Evolutionary conservation across 2,329 filamentous ascomycete species (phyloP).

Genomic region (Ilyonectria destructans): DNA sequence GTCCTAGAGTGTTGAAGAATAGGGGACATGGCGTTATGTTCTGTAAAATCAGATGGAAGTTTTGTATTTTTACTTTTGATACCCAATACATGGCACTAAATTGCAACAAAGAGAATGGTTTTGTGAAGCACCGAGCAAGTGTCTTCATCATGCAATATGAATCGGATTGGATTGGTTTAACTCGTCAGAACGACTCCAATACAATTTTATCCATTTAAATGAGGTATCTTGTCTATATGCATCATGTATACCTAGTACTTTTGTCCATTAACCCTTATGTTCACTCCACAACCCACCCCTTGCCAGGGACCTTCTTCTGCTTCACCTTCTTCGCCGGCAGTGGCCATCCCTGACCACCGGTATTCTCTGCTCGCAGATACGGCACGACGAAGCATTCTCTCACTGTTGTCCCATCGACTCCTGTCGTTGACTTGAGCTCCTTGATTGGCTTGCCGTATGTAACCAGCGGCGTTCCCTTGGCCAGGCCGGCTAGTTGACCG

Average conservation of each 20-base stretch:
- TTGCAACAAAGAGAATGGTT: background rate
- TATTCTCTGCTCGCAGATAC: conserved; percentile 79
- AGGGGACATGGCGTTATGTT: conserved; percentile 13
- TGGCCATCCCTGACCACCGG: conserved; percentile 83
- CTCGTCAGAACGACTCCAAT: background rate
- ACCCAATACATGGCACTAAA: conserved; percentile 40
- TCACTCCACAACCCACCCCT: conserved; percentile 82
- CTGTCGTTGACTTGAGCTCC: conserved; percentile 72
- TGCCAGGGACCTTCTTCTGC: conserved; percentile 81
- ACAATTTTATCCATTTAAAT: conserved; percentile 25
- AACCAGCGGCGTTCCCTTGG: conserved; percentile 88
- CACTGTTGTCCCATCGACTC: conserved; percentile 57
- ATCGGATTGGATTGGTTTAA: background rate
- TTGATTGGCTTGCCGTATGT: conserved; percentile 93
- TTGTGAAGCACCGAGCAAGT: background rate
- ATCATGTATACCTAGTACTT: conserved; percentile 27
- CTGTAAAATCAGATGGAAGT: background rate
- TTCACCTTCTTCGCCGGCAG: conserved; percentile 87
- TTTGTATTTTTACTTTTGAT: conserved; percentile 43
- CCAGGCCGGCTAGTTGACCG: conserved; percentile 82
- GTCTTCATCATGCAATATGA: background rate
- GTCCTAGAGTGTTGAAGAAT: conserved; percentile 42
- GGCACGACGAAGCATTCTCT: conserved; percentile 90
- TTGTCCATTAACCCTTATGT: conserved; percentile 2
- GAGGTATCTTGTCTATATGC: conserved; percentile 46